Conservation (phyloP, 1,284 basidiomycete species). For the Pseudozyma sp. region DNA sequence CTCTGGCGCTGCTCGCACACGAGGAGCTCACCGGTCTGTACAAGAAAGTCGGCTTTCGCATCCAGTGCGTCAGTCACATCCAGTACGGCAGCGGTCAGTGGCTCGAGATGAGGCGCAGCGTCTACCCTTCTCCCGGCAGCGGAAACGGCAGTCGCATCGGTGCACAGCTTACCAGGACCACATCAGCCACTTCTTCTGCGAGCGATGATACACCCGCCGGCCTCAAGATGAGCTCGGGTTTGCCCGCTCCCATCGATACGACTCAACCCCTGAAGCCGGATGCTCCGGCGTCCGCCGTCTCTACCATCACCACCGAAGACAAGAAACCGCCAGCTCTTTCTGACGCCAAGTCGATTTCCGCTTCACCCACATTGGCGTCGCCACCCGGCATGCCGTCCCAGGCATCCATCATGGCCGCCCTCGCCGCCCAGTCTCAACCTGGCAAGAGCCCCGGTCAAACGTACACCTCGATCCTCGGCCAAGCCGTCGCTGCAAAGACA, state of each 20-base stretch:
- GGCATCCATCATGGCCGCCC: slow-evolving; percentile 55
- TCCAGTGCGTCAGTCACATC: slow-evolving; percentile 61
- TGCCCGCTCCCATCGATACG: slow-evolving; percentile 1
- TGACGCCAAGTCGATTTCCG: slow-evolving; percentile 5
- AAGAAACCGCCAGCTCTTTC: slow-evolving; percentile 1
- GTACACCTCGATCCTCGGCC: slow-evolving; percentile 61
- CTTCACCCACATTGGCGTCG: slow-evolving; percentile 8
- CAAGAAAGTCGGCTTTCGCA: slow-evolving; percentile 57
- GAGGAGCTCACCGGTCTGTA: slow-evolving; percentile 60
- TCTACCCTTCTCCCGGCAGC: slow-evolving; percentile 39
- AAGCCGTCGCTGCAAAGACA: slow-evolving; percentile 66
- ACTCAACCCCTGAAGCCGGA: background rate
- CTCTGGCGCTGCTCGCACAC: slow-evolving; percentile 60
- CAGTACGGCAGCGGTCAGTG: slow-evolving; percentile 58
- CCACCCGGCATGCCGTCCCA: slow-evolving; percentile 53
- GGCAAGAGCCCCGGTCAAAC: slow-evolving; percentile 43
- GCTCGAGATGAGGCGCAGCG: slow-evolving; percentile 64
- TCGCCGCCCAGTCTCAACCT: slow-evolving; percentile 44
- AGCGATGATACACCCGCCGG: slow-evolving; percentile 24
- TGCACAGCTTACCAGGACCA: slow-evolving; percentile 28
- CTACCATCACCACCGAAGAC: slow-evolving; percentile 6
- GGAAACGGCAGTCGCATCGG: slow-evolving; percentile 24
- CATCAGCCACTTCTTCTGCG: slow-evolving; percentile 31
- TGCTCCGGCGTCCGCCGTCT: background rate
- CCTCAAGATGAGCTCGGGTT: slow-evolving; percentile 16